Evolutionary conservation across 768 basidiomycete genomes (phyloP), one percentile per base, ranked within the genome.

Genomic region (Fibroporia radiculosa): DNA sequence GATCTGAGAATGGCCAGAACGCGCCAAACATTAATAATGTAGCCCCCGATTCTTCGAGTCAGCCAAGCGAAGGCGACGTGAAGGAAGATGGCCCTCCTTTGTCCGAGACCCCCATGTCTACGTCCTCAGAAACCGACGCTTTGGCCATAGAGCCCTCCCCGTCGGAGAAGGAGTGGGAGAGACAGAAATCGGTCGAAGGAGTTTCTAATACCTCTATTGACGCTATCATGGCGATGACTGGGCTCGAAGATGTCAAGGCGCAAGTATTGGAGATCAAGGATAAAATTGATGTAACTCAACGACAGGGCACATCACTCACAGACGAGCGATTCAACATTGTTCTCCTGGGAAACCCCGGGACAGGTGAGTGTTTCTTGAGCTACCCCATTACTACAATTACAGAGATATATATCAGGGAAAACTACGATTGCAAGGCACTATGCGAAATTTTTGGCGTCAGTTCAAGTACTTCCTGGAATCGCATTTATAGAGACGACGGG

Each of bases 331-430:
- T 80, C 56, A 83, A 84, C 56, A 68, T 74, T 16, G 71, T 68
- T 11, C 63, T 86, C 11, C 71, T 82, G 0, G 83, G 83, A 12
- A 86, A 86, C 53, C 84, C 83, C 3, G 83, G 83, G 7, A 86
- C 84, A 58, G 83, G 83, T 84, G 45, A 23, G 67, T 41, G 25
- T 6, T 3, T 48, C 6, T n/a, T n/a, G n/a, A n/a, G 46, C 27
- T 1, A 38, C 31, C 3, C 19, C 16, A 12, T 16, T n/a, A n/a
- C n/a, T n/a, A n/a, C n/a, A n/a, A n/a, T n/a, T n/a, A n/a, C n/a
- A n/a, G n/a, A n/a, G n/a, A n/a, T n/a, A n/a, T n/a, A n/a, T n/a
- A n/a, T 1, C 27, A 83, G 82, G 81, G 10, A 83, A 84, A 66
- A 84, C 82, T 0, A 84, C 83, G 0, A 69, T 85, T 4, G 83